A percentile compares a stretch with the other conserved stretches of the same genome.
phyloP scores from a whole-genome alignment of 1,139 yeast species.

The Kazachstania sp. region DNA sequence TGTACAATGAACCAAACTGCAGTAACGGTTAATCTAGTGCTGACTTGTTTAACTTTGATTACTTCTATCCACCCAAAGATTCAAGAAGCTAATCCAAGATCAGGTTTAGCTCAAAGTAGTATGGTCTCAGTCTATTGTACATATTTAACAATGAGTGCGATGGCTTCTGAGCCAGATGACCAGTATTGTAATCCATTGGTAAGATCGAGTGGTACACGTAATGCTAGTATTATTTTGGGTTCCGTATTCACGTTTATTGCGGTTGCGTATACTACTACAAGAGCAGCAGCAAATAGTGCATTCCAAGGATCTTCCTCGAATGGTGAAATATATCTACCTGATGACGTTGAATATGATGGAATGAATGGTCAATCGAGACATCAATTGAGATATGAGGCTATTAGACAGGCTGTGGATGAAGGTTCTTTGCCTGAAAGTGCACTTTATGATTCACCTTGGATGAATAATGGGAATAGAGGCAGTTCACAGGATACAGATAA shows the following conservation, averaged over 20 bases:
- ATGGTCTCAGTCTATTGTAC: constrained; percentile 95
- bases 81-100: constrained; percentile 89
- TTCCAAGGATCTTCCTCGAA: constrained; percentile 33
- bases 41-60: constrained; percentile 55
- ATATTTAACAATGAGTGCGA: constrained; percentile 85
- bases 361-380: constrained; percentile 50
- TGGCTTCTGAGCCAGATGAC: constrained; percentile 95
- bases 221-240: constrained; percentile 79
- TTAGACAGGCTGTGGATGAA: constrained; percentile 87
- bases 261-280: constrained; percentile 91
- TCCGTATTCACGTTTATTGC: constrained; percentile 92
- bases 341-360: constrained; percentile 34
- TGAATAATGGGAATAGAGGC: constrained; percentile 34
- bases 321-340: constrained; percentile 28
- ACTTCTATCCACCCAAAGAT: constrained; percentile 74
- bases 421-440: constrained; percentile 95
- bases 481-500: constrained; percentile 35
- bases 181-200: constrained; percentile 82
- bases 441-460: constrained; percentile 56
- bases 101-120: constrained; percentile 93
- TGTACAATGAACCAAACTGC: constrained; percentile 91
- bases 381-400: constrained; percentile 80
- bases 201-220: constrained; percentile 82
- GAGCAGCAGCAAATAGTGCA: constrained; percentile 84
- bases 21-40: constrained; percentile 62